Conservation (phyloP, 768 basidiomycete genomes). For the Termitomyces sp. region DNA sequence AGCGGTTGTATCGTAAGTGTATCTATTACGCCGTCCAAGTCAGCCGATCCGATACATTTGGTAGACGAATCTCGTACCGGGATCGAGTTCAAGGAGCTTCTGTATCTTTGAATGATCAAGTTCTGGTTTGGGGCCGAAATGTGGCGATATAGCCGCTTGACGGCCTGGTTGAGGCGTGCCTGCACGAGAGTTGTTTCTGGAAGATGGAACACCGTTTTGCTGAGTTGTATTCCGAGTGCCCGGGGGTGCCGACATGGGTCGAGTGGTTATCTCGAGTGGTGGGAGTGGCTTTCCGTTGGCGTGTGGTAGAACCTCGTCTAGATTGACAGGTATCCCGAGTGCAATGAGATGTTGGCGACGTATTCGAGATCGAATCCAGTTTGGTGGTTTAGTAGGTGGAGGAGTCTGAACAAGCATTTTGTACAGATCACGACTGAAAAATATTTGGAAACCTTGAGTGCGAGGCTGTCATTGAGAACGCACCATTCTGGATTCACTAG, state of each 20-base stretch:
- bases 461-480: conserved; percentile 8
- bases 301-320: conserved; percentile 85
- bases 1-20: conserved; percentile 70
- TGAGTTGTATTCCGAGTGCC: conserved; percentile 42
- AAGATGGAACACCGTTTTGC: conserved; percentile 25
- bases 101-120: conserved; percentile 66
- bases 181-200: conserved; percentile 46
- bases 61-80: conserved; percentile 46
- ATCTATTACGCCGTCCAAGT: conserved; percentile 40
- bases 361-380: conserved; percentile 92
- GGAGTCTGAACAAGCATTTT: conserved; percentile 66
- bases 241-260: conserved; percentile 80
- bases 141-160: conserved; percentile 28
- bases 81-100: conserved; percentile 59
- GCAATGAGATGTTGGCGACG: conserved; percentile 88
- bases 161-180: conserved; percentile 45
- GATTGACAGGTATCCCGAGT: conserved; percentile 90
- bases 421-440: conserved; percentile 72
- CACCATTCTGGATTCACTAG: conserved; percentile 77
- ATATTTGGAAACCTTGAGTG: conserved; percentile 13
- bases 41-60: not conserved
- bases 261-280: conserved; percentile 76
- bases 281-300: conserved; percentile 67
- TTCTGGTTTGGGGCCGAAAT: conserved; percentile 75
- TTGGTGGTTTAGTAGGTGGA: conserved; percentile 78